Conservation (phyloP, 768 basidiomycete species). For the Podaxis pistillaris region DNA sequence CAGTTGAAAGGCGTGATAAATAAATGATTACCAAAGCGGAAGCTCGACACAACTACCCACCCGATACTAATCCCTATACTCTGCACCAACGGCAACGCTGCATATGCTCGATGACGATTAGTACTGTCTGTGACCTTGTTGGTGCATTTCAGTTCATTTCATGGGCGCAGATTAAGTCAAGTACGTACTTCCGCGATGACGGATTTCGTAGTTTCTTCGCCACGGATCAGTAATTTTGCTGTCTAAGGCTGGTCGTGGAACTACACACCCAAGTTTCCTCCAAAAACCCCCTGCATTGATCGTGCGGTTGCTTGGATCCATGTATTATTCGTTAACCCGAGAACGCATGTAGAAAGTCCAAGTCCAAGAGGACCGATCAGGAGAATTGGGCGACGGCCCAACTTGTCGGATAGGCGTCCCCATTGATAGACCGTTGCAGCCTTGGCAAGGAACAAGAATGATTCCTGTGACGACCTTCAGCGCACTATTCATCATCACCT, state of each 20-base stretch:
- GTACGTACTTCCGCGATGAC: conserved; percentile 34
- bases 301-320: conserved; percentile 28
- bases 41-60: conserved; percentile 12
- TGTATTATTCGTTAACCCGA: conserved; percentile 40
- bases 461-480: conserved; percentile 9
- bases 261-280: conserved; percentile 32
- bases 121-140: conserved; percentile 27
- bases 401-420: conserved; percentile 12
- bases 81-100: conserved; percentile 24
- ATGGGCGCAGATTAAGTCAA: not conserved
- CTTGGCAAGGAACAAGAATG: conserved; percentile 11
- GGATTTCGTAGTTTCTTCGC: conserved; percentile 29
- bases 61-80: conserved; percentile 23
- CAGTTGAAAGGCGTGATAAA: not conserved
- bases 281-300: conserved; percentile 36
- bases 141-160: not conserved
- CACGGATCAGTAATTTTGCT: not conserved
- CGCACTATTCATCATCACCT: not conserved
- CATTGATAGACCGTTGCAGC: conserved; percentile 13
- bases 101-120: conserved; percentile 27
- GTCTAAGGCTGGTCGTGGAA: not conserved
- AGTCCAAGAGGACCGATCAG: conserved; percentile 42
- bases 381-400: conserved; percentile 16
- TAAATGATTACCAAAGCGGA: not conserved
- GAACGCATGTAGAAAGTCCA: conserved; percentile 34